phyloP scores from a whole-genome alignment of 306 rosid genomes.

The Hippophae rhamnoides region DNA sequence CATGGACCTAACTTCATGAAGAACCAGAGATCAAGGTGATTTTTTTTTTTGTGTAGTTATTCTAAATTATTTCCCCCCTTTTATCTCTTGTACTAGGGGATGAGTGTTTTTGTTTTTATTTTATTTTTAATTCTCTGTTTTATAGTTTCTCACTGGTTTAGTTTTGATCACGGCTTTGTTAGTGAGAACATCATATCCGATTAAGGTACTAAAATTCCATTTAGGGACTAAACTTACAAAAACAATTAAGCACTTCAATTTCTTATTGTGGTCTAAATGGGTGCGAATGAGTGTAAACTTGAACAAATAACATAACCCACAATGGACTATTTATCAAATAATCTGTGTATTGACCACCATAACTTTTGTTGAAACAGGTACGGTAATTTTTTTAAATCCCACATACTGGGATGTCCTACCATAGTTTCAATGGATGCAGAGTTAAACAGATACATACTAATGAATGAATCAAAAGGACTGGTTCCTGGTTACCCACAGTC shows the following conservation, averaged over 20 bases:
- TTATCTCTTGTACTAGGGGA: conserved; percentile 6
- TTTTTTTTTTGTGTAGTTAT: neutral
- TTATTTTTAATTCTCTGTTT: neutral
- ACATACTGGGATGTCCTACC: conserved; percentile 92
- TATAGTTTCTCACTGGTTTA: neutral
- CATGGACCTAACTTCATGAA: conserved; percentile 97
- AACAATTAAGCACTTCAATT: neutral
- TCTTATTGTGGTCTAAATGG: neutral
- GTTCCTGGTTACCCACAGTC: conserved; percentile 97
- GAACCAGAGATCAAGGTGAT: conserved; percentile 80
- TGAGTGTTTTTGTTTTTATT: neutral
- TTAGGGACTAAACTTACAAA: neutral
- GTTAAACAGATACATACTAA: conserved; percentile 65
- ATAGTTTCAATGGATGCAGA: conserved; percentile 97
- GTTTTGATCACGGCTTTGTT: neutral
- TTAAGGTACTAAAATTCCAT: neutral
- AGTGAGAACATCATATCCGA: too few species aligned
- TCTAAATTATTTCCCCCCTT: neutral
- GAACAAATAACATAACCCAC: too few species aligned
- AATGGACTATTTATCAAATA: neutral
- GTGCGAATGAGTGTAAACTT: neutral
- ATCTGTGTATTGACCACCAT: conserved; percentile 9
- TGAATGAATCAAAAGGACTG: conserved; percentile 91
- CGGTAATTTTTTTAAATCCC: conserved; percentile 94
- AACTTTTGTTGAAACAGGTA: conserved; percentile 43